Percentiles rank a stretch among this genome's conserved stretches.
Evolutionary conservation across 208 protist species (phyloP).

Genomic region (Naegleria lovaniensis): DNA sequence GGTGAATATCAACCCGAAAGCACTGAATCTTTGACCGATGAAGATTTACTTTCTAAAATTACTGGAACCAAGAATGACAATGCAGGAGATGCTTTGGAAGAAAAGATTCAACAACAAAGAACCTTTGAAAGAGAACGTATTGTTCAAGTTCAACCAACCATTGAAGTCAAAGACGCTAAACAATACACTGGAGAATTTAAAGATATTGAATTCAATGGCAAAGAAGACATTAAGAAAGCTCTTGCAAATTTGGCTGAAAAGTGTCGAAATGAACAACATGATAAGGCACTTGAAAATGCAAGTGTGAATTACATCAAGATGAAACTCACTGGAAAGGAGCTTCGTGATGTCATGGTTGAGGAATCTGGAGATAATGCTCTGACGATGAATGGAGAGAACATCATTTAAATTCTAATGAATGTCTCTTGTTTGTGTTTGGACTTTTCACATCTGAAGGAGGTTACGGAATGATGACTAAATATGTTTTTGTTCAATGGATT

Average conservation of each 20-base stretch:
- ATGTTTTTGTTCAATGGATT: conserved; percentile 18
- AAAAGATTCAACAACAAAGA: not conserved
- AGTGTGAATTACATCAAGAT: not conserved
- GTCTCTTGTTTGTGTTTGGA: not conserved
- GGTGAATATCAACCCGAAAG: not conserved
- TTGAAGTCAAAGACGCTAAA: not conserved
- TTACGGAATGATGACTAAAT: conserved; percentile 22
- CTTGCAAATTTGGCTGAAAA: not conserved
- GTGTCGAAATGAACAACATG: not conserved
- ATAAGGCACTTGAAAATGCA: not conserved
- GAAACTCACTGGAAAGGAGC: not conserved
- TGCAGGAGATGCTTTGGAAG: not conserved
- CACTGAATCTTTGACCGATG: not conserved
- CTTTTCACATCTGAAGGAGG: not conserved
- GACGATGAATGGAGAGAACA: not conserved
- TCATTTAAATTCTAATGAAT: not conserved
- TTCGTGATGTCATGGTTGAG: not conserved
- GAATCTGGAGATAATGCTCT: not conserved
- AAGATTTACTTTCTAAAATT: not conserved
- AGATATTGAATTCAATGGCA: conserved; percentile 13
- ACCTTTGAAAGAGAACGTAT: not conserved
- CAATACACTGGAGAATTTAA: not conserved
- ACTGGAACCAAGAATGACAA: not conserved
- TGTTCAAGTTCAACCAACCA: not conserved
- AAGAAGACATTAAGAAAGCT: not conserved